Evolutionary conservation across 768 basidiomycete genomes (phyloP).

Genomic region (Pholiota molesta): DNA sequence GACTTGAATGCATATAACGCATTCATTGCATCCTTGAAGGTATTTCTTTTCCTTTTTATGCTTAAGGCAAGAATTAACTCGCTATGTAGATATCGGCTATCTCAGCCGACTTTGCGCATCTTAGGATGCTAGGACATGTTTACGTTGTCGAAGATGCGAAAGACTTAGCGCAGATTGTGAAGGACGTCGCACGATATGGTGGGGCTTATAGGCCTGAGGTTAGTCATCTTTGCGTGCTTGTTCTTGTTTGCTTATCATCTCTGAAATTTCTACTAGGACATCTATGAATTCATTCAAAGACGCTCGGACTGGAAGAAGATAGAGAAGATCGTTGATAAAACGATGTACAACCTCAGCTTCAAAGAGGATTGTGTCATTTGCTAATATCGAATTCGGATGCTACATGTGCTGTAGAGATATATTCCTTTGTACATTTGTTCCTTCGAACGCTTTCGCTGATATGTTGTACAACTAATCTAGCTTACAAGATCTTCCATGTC

Average conservation of each 20-base stretch:
- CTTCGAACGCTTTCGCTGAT: background rate
- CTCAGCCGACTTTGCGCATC: slow-evolving; percentile 85
- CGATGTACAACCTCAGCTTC: slow-evolving; percentile 92
- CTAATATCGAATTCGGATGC: slow-evolving; percentile 24
- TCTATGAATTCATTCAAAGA: slow-evolving; percentile 95
- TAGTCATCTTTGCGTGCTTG: slow-evolving; percentile 15
- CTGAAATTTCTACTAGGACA: slow-evolving; percentile 53
- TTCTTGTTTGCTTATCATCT: slow-evolving; percentile 1
- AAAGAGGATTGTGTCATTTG: slow-evolving; percentile 84
- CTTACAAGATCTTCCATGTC: background rate
- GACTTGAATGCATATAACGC: slow-evolving; percentile 93
- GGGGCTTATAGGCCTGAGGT: slow-evolving; percentile 95
- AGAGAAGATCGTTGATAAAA: slow-evolving; percentile 93
- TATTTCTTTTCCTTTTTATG: slow-evolving; percentile 27
- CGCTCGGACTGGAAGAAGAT: slow-evolving; percentile 99
- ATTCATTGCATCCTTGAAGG: slow-evolving; percentile 88
- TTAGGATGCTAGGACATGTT: slow-evolving; percentile 98
- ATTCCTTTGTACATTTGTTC: slow-evolving; percentile 1
- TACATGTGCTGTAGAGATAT: slow-evolving; percentile 2
- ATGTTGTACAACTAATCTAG: background rate
- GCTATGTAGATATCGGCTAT: slow-evolving; percentile 67
- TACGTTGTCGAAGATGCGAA: slow-evolving; percentile 96
- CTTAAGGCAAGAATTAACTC: background rate
- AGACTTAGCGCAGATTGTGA: slow-evolving; percentile 93
- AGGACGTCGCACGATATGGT: slow-evolving; percentile 94